These are phyloP conservation scores for Entomortierella parvispora DNA, from an alignment of 192 early-diverging fungal genomes.

Conservation along the genomic window DNA sequence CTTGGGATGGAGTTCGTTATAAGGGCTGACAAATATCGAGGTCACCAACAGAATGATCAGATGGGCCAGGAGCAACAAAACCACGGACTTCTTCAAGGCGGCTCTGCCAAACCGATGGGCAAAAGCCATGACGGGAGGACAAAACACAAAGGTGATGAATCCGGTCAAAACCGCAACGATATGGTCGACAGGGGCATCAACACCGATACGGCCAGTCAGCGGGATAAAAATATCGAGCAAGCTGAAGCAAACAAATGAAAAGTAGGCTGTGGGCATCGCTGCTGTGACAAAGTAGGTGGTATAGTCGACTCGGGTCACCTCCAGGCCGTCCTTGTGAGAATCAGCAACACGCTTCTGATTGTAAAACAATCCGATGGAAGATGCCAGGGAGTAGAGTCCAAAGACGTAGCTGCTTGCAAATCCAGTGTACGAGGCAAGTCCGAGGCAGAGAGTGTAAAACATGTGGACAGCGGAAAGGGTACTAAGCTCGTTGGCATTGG, in stretches of 20 bases:
- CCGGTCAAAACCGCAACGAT: conserved; percentile 72
- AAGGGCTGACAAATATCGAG: conserved; percentile 57
- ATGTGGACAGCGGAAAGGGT: conserved; percentile 35
- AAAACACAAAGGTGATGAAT: conserved; percentile 57
- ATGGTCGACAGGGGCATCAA: conserved; percentile 71
- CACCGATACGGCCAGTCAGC: conserved; percentile 74
- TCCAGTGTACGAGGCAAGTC: conserved; percentile 50
- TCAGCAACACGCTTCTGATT: conserved; percentile 51
- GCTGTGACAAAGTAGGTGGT: conserved; percentile 46
- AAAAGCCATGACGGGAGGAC: conserved; percentile 61
- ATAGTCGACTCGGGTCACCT: conserved; percentile 27
- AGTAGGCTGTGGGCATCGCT: conserved; percentile 53
- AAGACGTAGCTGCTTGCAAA: conserved; percentile 61
- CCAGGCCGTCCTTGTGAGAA: conserved; percentile 8
- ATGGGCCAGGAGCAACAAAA: conserved; percentile 48
- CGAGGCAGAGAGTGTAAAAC: conserved; percentile 38
- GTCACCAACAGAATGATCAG: conserved; percentile 50
- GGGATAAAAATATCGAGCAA: conserved; percentile 76
- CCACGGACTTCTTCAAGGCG: conserved; percentile 31
- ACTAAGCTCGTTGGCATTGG: conserved; percentile 38
- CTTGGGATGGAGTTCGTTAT: conserved; percentile 75
- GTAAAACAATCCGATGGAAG: conserved; percentile 28
- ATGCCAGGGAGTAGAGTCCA: conserved; percentile 52
- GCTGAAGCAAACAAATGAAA: conserved; percentile 54
- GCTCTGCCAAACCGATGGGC: conserved; percentile 60